Evolutionary conservation across 805 yeast species (phyloP).

Genomic region (Pichia nakasei): DNA sequence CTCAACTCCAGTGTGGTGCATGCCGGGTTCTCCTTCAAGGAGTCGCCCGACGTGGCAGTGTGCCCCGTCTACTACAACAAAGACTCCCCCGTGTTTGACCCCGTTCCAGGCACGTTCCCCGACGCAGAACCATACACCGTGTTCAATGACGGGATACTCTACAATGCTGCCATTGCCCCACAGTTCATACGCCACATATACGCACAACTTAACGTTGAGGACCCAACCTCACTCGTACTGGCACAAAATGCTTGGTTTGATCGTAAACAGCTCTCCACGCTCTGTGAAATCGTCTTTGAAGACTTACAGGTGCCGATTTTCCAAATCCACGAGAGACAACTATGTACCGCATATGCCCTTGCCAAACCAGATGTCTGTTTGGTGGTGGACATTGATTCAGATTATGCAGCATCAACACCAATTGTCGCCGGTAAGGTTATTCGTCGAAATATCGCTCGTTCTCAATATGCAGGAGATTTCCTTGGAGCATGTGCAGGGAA

Average conservation of each 20-base stretch:
- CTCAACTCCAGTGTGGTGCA: slow-evolving; percentile 55
- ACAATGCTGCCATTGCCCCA: slow-evolving; percentile 65
- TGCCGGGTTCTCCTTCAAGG: slow-evolving; percentile 63
- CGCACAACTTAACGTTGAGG: slow-evolving; percentile 39
- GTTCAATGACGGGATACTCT: slow-evolving; percentile 53
- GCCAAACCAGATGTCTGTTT: slow-evolving; percentile 67
- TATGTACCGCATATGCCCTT: slow-evolving; percentile 69
- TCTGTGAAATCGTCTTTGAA: slow-evolving; percentile 70
- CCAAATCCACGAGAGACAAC: slow-evolving; percentile 65
- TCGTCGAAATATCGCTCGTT: slow-evolving; percentile 53
- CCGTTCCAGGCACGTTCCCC: slow-evolving; percentile 4
- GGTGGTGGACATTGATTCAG: slow-evolving; percentile 72
- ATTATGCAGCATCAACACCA: slow-evolving; percentile 65
- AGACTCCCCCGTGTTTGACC: slow-evolving; percentile 10
- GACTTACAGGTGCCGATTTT: slow-evolving; percentile 67
- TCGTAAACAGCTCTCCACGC: slow-evolving; percentile 42
- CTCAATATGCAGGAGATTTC: slow-evolving; percentile 81
- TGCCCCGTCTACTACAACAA: slow-evolving; percentile 44
- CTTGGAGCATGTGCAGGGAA: slow-evolving; percentile 51
- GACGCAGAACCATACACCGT: slow-evolving; percentile 42
- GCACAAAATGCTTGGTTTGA: slow-evolving; percentile 60
- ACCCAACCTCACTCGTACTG: slow-evolving; percentile 57
- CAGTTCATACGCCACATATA: slow-evolving; percentile 63
- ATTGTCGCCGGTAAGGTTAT: slow-evolving; percentile 67
- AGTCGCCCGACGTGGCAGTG: slow-evolving; percentile 50